phyloP scores from a whole-genome alignment of 2,329 filamentous ascomycete genomes.

The Westerdykella ornata region DNA sequence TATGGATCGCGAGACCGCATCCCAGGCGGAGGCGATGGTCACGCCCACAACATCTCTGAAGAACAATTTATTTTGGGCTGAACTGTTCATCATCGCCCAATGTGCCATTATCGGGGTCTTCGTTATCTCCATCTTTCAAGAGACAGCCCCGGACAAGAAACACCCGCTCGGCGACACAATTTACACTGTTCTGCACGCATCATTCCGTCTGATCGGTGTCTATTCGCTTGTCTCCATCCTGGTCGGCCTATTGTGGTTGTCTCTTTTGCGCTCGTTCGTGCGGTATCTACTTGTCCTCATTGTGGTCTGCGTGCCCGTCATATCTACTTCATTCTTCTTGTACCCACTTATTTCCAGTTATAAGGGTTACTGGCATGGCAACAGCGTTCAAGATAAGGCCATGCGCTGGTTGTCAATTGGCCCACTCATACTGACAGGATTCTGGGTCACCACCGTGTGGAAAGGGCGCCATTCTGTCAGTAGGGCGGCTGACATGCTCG shows the following conservation, averaged over 20 bases:
- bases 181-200: conserved; percentile 79
- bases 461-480: conserved; percentile 73
- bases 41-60: conserved; percentile 40
- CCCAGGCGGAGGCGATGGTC: conserved; percentile 48
- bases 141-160: conserved; percentile 61
- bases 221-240: conserved; percentile 87
- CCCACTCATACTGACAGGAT: conserved; percentile 63
- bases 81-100: conserved; percentile 77
- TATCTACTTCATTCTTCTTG: conserved; percentile 81
- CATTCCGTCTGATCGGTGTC: conserved; percentile 80
- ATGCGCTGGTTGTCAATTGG: conserved; percentile 84
- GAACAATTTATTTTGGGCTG: conserved; percentile 88
- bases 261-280: conserved; percentile 79
- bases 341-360: conserved; percentile 90
- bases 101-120: conserved; percentile 82
- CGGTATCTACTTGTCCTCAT: conserved; percentile 75
- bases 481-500: conserved; percentile 79
- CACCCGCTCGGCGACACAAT: conserved; percentile 83
- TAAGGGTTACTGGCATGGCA: conserved; percentile 66
- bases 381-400: conserved; percentile 72
- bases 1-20: conserved; percentile 49
- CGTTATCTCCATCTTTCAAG: conserved; percentile 84
- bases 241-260: conserved; percentile 85
- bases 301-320: conserved; percentile 74
- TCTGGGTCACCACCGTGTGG: conserved; percentile 80